A percentile compares a stretch with the other conserved stretches of the same genome.
phyloP scores from a whole-genome alignment of 2,329 filamentous ascomycete genomes.

The Fusarium kyushuense region DNA sequence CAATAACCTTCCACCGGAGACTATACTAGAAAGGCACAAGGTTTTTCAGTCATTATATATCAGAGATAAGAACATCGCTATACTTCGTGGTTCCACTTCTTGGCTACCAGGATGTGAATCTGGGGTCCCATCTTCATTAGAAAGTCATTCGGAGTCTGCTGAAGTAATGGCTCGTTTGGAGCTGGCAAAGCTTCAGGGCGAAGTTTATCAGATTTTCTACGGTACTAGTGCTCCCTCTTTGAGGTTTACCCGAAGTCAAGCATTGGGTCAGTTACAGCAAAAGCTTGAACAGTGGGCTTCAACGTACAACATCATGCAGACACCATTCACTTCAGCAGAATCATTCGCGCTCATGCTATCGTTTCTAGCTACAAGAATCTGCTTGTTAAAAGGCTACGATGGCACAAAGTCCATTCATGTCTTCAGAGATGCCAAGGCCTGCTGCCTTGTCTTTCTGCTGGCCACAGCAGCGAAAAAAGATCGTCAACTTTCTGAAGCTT shows the following conservation, averaged over 20 bases:
- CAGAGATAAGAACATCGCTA: slow-evolving; percentile 41
- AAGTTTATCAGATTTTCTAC: slow-evolving; percentile 38
- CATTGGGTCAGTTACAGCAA: slow-evolving; percentile 31
- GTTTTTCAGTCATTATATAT: slow-evolving; percentile 45
- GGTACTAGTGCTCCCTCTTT: slow-evolving; percentile 25
- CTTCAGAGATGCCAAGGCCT: slow-evolving; percentile 40
- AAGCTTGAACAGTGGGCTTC: slow-evolving; percentile 43
- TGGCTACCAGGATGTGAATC: slow-evolving; percentile 42
- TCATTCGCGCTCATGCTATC: slow-evolving; percentile 32
- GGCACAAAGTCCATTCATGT: slow-evolving; percentile 15
- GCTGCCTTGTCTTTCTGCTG: slow-evolving; percentile 42
- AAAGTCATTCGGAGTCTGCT: slow-evolving; percentile 8
- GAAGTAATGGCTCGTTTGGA: slow-evolving; percentile 37
- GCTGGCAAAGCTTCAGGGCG: slow-evolving; percentile 43
- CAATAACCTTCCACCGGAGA: slow-evolving; percentile 15
- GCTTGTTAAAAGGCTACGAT: slow-evolving; percentile 21
- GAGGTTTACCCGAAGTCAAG: slow-evolving; percentile 12
- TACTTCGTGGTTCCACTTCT: slow-evolving; percentile 40
- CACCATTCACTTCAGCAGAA: slow-evolving; percentile 12
- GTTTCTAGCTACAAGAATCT: slow-evolving; percentile 44
- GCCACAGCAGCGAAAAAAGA: slow-evolving; percentile 38
- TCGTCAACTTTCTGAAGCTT: slow-evolving; percentile 18
- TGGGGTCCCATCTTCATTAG: slow-evolving; percentile 1
- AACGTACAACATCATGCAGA: slow-evolving; percentile 32
- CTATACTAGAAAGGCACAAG: slow-evolving; percentile 39